Evolutionary conservation across 1,284 basidiomycete genomes (phyloP).

Genomic region (Ustilago esculenta): DNA sequence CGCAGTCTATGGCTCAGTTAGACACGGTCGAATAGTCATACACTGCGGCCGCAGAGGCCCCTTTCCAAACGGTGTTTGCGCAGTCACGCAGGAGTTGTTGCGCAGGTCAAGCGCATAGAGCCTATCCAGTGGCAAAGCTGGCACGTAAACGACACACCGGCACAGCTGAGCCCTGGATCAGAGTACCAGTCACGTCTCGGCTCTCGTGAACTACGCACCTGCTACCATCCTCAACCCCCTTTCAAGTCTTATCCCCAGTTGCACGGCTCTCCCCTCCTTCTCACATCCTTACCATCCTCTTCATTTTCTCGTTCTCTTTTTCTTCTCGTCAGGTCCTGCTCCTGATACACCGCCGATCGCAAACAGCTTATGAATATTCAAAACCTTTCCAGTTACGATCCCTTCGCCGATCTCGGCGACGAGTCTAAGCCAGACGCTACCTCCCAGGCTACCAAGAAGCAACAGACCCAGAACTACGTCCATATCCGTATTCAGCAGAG

Average conservation of each 20-base stretch:
- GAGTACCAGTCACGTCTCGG: too few species aligned
- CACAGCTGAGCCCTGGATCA: too few species aligned
- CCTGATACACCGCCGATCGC: conserved; percentile 47
- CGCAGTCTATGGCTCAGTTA: conserved; percentile 9
- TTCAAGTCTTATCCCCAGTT: not conserved
- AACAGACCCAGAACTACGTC: conserved; percentile 66
- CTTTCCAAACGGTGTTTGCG: conserved; percentile 25
- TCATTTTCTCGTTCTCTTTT: not conserved
- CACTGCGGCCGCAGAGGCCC: too few species aligned
- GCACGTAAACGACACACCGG: too few species aligned
- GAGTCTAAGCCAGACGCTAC: conserved; percentile 49
- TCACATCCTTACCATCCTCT: conserved; percentile 1
- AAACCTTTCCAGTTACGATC: conserved; percentile 67
- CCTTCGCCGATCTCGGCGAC: conserved; percentile 67
- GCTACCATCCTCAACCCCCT: not conserved
- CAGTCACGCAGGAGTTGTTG: conserved; percentile 27
- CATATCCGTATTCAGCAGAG: conserved; percentile 87
- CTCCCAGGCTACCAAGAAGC: conserved; percentile 49
- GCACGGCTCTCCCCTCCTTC: conserved; percentile 1
- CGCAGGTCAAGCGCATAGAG: too few species aligned
- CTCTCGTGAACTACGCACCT: conserved; percentile 1
- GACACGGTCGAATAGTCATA: too few species aligned
- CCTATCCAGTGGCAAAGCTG: too few species aligned
- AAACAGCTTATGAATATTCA: conserved; percentile 66
- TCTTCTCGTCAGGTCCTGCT: conserved; percentile 43